phyloP scores from a whole-genome alignment of 2,329 filamentous ascomycete genomes.

The Calycina herbarum region DNA sequence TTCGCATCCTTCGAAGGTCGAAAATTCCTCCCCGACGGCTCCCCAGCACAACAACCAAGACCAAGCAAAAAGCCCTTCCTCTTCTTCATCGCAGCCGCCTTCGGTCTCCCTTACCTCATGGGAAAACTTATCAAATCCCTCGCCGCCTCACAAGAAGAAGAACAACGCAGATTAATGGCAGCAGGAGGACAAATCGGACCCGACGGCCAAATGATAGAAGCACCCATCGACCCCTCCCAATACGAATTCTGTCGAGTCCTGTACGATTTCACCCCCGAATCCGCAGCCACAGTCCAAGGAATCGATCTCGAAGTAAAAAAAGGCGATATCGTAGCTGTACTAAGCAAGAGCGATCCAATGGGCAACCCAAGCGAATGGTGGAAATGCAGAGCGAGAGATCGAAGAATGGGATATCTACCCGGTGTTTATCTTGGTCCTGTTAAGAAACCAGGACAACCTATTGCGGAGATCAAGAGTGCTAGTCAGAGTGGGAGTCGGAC shows the following conservation, averaged over 20 bases:
- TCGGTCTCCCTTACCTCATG: constrained; percentile 96
- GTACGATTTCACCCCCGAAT: constrained; percentile 89
- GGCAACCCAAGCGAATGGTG: constrained; percentile 96
- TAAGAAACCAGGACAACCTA: constrained; percentile 49
- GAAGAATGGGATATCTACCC: constrained; percentile 87
- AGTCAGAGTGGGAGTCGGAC: constrained; percentile 48
- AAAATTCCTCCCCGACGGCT: constrained; percentile 61
- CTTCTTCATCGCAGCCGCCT: constrained; percentile 92
- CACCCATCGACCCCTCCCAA: constrained; percentile 78
- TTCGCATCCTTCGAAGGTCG: constrained; percentile 88
- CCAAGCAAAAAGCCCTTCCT: constrained; percentile 94
- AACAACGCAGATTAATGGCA: constrained; percentile 63
- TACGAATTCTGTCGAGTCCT: constrained; percentile 94
- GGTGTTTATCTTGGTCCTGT: constrained; percentile 84
- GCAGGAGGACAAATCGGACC: constrained; percentile 53
- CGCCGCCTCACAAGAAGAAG: constrained; percentile 81
- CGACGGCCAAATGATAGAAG: constrained; percentile 44
- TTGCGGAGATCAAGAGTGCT: constrained; percentile 37
- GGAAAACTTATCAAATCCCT: constrained; percentile 88
- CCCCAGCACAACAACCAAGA: constrained; percentile 56
- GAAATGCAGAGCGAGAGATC: constrained; percentile 88
- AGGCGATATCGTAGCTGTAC: constrained; percentile 90
- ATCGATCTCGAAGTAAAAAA: constrained; percentile 92
- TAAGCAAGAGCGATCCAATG: constrained; percentile 88
- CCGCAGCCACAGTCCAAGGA: constrained; percentile 61